These are phyloP conservation scores for Cenococcum geophilum DNA, from an alignment of 495 filamentous ascomycete species.

Conservation along the genomic window DNA sequence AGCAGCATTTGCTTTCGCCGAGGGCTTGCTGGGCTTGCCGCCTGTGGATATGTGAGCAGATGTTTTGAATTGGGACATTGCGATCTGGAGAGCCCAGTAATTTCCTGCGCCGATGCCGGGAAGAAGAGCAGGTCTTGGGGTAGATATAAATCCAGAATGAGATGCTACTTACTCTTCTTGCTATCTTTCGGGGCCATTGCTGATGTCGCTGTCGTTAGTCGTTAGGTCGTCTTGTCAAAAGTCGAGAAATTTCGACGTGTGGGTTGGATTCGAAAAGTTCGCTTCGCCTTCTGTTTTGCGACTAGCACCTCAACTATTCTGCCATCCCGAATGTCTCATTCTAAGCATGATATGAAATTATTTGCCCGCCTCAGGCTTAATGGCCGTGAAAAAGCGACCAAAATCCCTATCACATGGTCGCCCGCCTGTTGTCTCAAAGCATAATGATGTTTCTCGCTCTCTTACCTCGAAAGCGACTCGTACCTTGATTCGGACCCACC, in stretches of 20 bases:
- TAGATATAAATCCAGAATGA: conserved; percentile 3
- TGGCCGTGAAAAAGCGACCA: conserved; percentile 42
- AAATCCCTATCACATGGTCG: conserved; percentile 59
- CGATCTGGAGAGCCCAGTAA: no score
- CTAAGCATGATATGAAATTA: not conserved
- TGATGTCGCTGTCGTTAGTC: conserved; percentile 8
- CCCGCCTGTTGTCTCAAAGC: conserved; percentile 47
- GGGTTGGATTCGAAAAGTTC: conserved; percentile 1
- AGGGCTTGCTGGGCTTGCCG: conserved; percentile 60
- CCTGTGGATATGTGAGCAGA: conserved; percentile 44
- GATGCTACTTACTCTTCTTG: conserved; percentile 56
- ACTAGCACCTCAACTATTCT: conserved; percentile 14
- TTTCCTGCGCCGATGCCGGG: not conserved
- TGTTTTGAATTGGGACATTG: no score
- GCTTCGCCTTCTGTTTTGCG: conserved; percentile 12
- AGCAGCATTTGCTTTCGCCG: conserved; percentile 76
- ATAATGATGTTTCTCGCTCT: conserved; percentile 33
- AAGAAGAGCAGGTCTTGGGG: not conserved
- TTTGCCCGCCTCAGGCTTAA: conserved; percentile 17
- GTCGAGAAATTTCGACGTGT: not conserved
- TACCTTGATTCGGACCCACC: conserved; percentile 74
- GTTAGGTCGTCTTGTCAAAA: not conserved
- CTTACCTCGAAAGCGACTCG: conserved; percentile 77
- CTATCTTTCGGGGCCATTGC: conserved; percentile 66
- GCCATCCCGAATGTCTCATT: not conserved